A percentile compares a stretch with the other conserved stretches of the same genome.
phyloP scores from a whole-genome alignment of 805 yeast species.

The Candida wancherniae region DNA sequence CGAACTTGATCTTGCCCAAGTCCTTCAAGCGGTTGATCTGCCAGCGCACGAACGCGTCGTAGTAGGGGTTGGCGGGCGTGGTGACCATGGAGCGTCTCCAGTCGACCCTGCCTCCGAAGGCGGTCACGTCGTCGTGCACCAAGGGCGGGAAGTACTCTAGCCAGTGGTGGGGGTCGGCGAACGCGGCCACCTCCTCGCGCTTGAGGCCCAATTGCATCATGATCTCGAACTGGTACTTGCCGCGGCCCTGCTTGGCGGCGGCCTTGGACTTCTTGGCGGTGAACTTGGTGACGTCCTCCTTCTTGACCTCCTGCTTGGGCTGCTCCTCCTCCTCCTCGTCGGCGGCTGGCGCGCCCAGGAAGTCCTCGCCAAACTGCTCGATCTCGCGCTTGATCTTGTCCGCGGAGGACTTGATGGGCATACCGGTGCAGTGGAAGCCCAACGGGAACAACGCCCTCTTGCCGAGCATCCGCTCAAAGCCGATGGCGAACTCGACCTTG shows the following conservation, averaged over 20 bases:
- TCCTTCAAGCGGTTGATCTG: slow-evolving; percentile 86
- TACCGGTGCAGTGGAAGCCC: slow-evolving; percentile 99
- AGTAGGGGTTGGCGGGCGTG: slow-evolving; percentile 92
- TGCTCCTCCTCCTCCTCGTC: slow-evolving; percentile 39
- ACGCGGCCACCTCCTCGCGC: slow-evolving; percentile 74
- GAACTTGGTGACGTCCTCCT: slow-evolving; percentile 85
- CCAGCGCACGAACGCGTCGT: slow-evolving; percentile 90
- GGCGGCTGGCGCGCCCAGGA: slow-evolving; percentile 59
- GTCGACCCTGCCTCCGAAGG: slow-evolving; percentile 90
- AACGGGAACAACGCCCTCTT: slow-evolving; percentile 89
- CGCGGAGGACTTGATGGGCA: slow-evolving; percentile 96
- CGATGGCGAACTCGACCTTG: slow-evolving; percentile 86
- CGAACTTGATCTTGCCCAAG: slow-evolving; percentile 89
- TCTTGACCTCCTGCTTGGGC: slow-evolving; percentile 31
- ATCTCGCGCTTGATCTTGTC: slow-evolving; percentile 92
- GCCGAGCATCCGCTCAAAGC: slow-evolving; percentile 93
- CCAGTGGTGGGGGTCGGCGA: slow-evolving; percentile 94
- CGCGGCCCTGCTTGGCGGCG: slow-evolving; percentile 87
- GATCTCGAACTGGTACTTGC: slow-evolving; percentile 92
- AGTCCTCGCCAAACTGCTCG: slow-evolving; percentile 83
- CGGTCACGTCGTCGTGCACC: slow-evolving; percentile 72
- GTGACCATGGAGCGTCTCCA: slow-evolving; percentile 97
- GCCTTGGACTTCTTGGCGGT: slow-evolving; percentile 92
- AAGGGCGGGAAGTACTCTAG: slow-evolving; percentile 86
- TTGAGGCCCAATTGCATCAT: slow-evolving; percentile 92